phyloP scores from a whole-genome alignment of 2,329 filamentous ascomycete genomes.

The Pseudogymnoascus pannorum region DNA sequence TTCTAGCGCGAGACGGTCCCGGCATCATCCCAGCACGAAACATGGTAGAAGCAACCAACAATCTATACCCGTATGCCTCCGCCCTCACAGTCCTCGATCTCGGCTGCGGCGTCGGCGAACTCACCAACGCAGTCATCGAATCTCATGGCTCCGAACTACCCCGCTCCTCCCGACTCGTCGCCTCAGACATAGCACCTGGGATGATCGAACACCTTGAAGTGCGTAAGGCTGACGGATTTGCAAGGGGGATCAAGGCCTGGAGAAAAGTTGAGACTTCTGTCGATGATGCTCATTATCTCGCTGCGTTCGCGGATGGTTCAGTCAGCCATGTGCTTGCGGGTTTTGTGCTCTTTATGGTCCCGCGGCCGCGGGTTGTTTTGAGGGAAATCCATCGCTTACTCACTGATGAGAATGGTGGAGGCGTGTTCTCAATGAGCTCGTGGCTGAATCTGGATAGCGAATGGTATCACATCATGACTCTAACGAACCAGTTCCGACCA shows the following conservation, averaged over 20 bases:
- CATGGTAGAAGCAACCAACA: background rate
- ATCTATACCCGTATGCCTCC: background rate
- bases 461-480: constrained; percentile 8
- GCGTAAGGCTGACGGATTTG: background rate
- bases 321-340: background rate
- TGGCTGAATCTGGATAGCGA: constrained; percentile 1
- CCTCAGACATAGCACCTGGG: background rate
- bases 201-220: background rate
- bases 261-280: background rate
- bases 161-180: background rate
- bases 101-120: background rate
- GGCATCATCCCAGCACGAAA: background rate
- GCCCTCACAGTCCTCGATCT: background rate
- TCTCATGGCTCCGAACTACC: background rate
- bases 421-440: constrained; percentile 6
- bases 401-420: background rate
- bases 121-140: background rate
- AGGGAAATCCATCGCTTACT: background rate
- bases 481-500: background rate
- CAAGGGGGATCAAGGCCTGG: background rate
- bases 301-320: background rate
- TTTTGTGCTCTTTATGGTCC: background rate
- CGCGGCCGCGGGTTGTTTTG: background rate
- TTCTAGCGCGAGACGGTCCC: background rate
- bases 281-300: background rate